Evolutionary conservation across 1,284 basidiomycete genomes (phyloP).

Genomic region (Boletellus deceptivus): DNA sequence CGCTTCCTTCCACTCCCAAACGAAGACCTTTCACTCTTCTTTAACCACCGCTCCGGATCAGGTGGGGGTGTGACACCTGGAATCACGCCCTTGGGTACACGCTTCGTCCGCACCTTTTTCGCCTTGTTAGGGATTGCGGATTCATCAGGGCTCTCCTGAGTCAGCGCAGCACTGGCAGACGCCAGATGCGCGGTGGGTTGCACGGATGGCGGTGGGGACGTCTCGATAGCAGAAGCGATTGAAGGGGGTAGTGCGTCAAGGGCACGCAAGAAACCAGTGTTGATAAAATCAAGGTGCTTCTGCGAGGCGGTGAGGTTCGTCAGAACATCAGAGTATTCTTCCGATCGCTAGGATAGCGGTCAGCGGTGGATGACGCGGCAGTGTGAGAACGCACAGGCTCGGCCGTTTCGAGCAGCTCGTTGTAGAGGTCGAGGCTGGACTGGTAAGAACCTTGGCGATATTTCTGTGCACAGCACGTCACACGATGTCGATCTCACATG

Average conservation of each 20-base stretch:
- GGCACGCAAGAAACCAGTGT: conserved; percentile 61
- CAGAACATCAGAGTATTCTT: conserved; percentile 82
- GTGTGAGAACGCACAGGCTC: conserved; percentile 54
- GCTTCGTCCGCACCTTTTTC: conserved; percentile 61
- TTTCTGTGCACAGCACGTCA: conserved; percentile 41
- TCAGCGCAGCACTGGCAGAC: conserved; percentile 32
- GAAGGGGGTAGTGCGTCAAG: conserved; percentile 57
- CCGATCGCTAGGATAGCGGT: conserved; percentile 56
- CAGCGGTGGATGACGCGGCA: conserved; percentile 5
- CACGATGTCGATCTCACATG: conserved; percentile 20
- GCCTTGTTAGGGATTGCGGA: conserved; percentile 23
- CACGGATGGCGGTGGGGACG: conserved; percentile 52
- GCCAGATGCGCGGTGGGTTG: conserved; percentile 35
- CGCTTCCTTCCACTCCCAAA: conserved; percentile 48
- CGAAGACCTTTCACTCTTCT: conserved; percentile 71
- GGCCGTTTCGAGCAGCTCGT: conserved; percentile 71
- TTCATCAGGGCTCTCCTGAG: conserved; percentile 26
- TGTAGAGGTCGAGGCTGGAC: conserved; percentile 71
- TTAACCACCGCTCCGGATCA: conserved; percentile 80
- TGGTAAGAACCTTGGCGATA: conserved; percentile 79
- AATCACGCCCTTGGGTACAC: conserved; percentile 67
- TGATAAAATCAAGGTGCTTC: conserved; percentile 78
- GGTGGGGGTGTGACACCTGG: conserved; percentile 74
- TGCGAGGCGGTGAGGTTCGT: conserved; percentile 80
- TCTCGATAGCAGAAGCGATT: conserved; percentile 55